Conservation (phyloP, 371 early-diverging fungal species). For the Lichtheimia ornata region DNA sequence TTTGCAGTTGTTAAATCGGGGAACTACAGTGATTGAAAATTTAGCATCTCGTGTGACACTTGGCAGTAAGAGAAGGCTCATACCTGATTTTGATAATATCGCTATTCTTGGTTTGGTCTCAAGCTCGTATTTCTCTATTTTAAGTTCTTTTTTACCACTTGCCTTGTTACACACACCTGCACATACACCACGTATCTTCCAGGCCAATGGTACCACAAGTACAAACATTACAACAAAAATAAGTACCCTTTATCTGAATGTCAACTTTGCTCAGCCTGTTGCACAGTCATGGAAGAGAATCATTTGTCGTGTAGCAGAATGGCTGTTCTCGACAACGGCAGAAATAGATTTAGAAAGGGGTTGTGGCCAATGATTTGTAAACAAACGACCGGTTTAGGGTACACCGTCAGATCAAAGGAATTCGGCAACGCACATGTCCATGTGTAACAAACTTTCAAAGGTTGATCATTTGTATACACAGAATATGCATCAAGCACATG, state of each 20-base stretch:
- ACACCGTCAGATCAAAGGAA: too few relatives aligned
- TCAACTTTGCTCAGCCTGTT: background rate
- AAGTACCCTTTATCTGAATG: background rate
- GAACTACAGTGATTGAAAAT: background rate
- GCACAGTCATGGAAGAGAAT: background rate
- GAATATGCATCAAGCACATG: too few relatives aligned
- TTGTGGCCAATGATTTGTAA: too few relatives aligned
- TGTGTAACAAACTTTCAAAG: too few relatives aligned
- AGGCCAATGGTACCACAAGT: too few relatives aligned
- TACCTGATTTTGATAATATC: background rate
- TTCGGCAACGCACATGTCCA: too few relatives aligned
- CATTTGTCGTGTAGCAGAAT: too few relatives aligned
- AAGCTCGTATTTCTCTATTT: background rate
- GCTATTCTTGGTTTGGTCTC: background rate
- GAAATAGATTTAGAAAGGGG: too few relatives aligned
- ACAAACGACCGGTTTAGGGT: too few relatives aligned
- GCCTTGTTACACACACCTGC: background rate
- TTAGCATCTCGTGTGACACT: background rate
- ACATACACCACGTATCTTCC: background rate
- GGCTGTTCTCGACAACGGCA: too few relatives aligned
- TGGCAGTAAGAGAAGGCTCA: background rate
- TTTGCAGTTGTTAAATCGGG: background rate
- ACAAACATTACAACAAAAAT: background rate
- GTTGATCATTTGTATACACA: too few relatives aligned
- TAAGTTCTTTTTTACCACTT: background rate